phyloP scores from a whole-genome alignment of 495 filamentous ascomycete genomes.

The Tuber indicum region DNA sequence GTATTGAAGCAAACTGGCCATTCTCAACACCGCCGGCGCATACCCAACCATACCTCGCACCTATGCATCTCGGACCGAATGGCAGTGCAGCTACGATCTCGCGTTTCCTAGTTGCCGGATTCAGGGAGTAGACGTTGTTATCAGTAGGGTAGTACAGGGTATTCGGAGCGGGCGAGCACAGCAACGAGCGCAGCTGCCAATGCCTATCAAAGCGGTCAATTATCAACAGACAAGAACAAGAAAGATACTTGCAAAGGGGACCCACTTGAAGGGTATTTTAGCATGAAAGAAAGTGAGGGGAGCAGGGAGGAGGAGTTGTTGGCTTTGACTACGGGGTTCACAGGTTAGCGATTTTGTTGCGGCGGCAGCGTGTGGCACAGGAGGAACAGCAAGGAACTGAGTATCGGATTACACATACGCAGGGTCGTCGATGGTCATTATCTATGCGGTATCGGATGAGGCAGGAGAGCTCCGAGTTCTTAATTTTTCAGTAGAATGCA shows the following conservation, averaged over 20 bases:
- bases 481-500: background rate
- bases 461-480: background rate
- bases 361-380: background rate
- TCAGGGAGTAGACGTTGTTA: conserved; percentile 63
- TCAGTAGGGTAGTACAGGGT: conserved; percentile 76
- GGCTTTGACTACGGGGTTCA: conserved; percentile 22
- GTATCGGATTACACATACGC: conserved; percentile 20
- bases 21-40: conserved; percentile 75
- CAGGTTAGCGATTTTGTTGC: conserved; percentile 5
- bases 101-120: conserved; percentile 63
- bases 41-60: conserved; percentile 77
- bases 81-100: conserved; percentile 70
- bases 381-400: background rate
- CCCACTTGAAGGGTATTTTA: conserved; percentile 43
- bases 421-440: conserved; percentile 41
- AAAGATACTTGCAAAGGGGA: background rate
- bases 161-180: conserved; percentile 70
- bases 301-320: conserved; percentile 38
- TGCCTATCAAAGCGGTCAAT: conserved; percentile 53
- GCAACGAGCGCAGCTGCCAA: conserved; percentile 83
- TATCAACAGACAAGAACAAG: conserved; percentile 2
- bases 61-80: conserved; percentile 78
- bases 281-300: conserved; percentile 40
- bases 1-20: conserved; percentile 78
- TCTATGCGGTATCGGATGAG: background rate